Percentiles rank a stretch among this genome's conserved stretches.
These are phyloP conservation scores for Lonicera japonica DNA, from an alignment of 129 eudicot species.

Conservation along the genomic window DNA sequence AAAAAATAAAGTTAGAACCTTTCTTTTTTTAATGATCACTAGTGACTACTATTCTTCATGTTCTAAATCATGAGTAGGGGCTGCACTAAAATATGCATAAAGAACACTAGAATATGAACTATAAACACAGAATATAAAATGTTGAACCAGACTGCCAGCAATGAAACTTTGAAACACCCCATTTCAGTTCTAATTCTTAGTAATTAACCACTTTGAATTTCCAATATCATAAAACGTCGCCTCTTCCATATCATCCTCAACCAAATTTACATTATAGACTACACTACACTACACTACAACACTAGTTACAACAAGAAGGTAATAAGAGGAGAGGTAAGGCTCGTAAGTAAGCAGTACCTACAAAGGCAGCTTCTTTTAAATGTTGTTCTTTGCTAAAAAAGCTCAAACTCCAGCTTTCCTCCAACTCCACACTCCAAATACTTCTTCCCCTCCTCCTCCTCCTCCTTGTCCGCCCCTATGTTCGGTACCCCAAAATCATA, in stretches of 20 bases:
- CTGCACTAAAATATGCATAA: too few species aligned
- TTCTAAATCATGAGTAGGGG: too few species aligned
- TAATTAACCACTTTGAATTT: slow-evolving; percentile 2
- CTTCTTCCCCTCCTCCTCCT: slow-evolving; percentile 40
- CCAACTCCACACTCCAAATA: slow-evolving; percentile 46
- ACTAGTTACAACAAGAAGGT: background rate
- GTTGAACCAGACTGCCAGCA: too few species aligned
- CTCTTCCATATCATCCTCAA: slow-evolving; percentile 7
- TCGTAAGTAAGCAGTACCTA: background rate
- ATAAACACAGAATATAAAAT: too few species aligned
- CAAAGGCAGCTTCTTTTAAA: slow-evolving; percentile 2
- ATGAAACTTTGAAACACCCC: too few species aligned
- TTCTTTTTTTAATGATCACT: too few species aligned
- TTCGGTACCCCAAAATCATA: slow-evolving; percentile 31
- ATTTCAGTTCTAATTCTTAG: too few species aligned
- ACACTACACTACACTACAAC: too few species aligned
- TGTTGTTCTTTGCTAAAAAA: slow-evolving; percentile 19
- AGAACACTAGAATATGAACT: too few species aligned
- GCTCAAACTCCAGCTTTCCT: slow-evolving; percentile 59
- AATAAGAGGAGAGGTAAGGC: slow-evolving; percentile 5
- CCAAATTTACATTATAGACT: slow-evolving; percentile 14
- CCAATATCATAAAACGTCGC: background rate
- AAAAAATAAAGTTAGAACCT: too few species aligned
- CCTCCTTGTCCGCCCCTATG: slow-evolving; percentile 23
- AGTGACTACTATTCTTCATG: too few species aligned